Base-by-base conservation (phyloP, 805 yeast genomes). In the Metschnikowia proteae region DNA sequence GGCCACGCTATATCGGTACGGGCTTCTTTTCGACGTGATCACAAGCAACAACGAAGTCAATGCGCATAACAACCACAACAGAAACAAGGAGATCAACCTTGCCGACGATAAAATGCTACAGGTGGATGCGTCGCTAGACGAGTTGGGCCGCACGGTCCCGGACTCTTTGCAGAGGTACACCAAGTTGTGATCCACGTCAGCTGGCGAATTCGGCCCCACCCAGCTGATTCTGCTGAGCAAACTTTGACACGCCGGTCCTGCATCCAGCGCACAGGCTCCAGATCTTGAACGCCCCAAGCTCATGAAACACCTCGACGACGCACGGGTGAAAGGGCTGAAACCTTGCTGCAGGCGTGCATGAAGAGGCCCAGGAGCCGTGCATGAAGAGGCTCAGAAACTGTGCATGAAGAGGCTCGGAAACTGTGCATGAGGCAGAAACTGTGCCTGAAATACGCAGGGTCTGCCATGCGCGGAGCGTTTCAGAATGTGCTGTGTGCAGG, bases 1-100 rank as follows among this genome's bases (percentile, higher is more conserved):
- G 97, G 94, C 87, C 55, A 69, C 77, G 1, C 62, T 90, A 30
- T 79, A 78, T 53, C 68, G 68, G n/a, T 55, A 75, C 28, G 84
- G 85, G 1, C 60, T 88, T 5, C 58, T 87, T 7, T 59, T 75
- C 4, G 82, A 78, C 46, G 74, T 74, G 5, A 62, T 75, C 3
- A 74, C 76, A 6, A 63, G 68, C 39, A 70, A 68, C 44, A 73
- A 65, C 46, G 76, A 73, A 47, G 67, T 68, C n/a, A 66, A 67
- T 31, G 61, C 64, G 33, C 57, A 55, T 38, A 60, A 68, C 47
- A 60, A 60, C 39, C 55, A 48, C 45, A 61, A 62, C 46, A 56
- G 63, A 46, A 65, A 63, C 56, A 68, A 60, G 49, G 63, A 61
- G 49, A 57, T 60, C 28, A 60, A 68, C 23, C 51, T 73, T 23